Base-by-base conservation (phyloP, 1,139 yeast genomes). In the Geotrichum candidum region DNA sequence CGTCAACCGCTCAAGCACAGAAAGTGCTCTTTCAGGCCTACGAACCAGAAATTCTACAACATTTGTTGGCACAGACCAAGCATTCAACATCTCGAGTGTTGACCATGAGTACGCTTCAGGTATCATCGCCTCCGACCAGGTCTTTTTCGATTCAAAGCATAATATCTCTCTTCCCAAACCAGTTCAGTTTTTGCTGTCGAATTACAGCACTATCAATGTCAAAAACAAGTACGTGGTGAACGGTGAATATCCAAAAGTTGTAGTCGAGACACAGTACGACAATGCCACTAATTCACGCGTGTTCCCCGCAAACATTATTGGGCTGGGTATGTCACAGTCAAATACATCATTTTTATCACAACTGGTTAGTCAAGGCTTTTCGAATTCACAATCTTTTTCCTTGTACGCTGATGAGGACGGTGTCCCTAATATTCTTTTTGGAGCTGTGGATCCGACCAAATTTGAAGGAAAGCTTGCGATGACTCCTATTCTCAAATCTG, bases 391-490 rank as follows among this genome's bases (percentile, higher is more conserved):
- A 4, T 58, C 64, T 13, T 66, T 61, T 52, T 67, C 70, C n/a
- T 57, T 68, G 10, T 64, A 58, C 51, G 35, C 65, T 6, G 11
- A 56, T 11, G 41, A 56, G 23, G 53, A 54, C 3, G 54, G 57
- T 5, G 29, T 33, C n/a, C 69, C 68, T 1, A 54, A 61, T 22
- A 55, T 69, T 31, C 58, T 65, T 52, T 59, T 69, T 29, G 72
- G 71, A 3, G 69, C 68, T 3, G 66, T 69, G 13, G 69, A 69
- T 56, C 58, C 67, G 6, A 48, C 67, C 3, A 56, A 53, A 18
- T 66, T 55, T 54, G 48, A 52, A 23, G 69, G 65, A n/a, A 56
- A 63, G n/a, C 61, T 69, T 33, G 64, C 63, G 54, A 61, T 68
- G 54, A 50, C 65, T n/a, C 68, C 69, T 15, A 66, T 66, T 63